Conservation (phyloP, 2,329 filamentous ascomycete species). For the Ophiostoma himal-ulmi region DNA sequence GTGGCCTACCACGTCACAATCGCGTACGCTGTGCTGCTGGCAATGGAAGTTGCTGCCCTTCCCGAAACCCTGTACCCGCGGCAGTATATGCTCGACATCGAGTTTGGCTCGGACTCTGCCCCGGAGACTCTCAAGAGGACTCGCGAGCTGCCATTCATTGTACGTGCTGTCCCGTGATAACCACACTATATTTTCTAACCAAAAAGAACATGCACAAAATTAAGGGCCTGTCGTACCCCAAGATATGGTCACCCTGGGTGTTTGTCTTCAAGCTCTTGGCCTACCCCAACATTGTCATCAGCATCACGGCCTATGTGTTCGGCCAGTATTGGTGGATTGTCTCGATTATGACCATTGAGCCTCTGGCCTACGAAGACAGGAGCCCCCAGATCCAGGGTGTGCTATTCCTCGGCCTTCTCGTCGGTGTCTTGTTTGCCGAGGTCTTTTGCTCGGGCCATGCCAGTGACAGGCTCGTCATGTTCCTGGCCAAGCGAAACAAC, state of each 20-base stretch:
- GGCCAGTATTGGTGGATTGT: constrained; percentile 53
- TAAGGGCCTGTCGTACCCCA: constrained; percentile 48
- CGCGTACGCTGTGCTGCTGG: constrained; percentile 29
- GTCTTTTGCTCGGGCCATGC: constrained; percentile 46
- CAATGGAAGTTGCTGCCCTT: neutral
- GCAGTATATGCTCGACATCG: neutral
- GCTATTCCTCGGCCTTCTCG: constrained; percentile 33
- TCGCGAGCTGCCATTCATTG: neutral
- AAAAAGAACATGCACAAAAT: constrained; percentile 41
- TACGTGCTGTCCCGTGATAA: neutral
- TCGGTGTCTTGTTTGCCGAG: constrained; percentile 46
- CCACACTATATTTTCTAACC: constrained; percentile 30
- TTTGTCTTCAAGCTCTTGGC: constrained; percentile 45
- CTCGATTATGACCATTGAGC: constrained; percentile 48
- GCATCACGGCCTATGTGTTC: constrained; percentile 46
- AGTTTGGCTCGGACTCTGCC: neutral
- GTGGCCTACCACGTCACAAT: constrained; percentile 52
- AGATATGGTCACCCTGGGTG: constrained; percentile 38
- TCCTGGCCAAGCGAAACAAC: constrained; percentile 38
- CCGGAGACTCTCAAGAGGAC: neutral
- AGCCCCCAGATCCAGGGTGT: constrained; percentile 45
- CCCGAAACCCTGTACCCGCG: neutral
- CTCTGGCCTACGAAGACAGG: constrained; percentile 44
- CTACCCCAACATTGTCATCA: constrained; percentile 35
- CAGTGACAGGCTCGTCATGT: constrained; percentile 45